Conservation (phyloP, 345 rosid genomes). For the Bretschneidera sinensis region DNA sequence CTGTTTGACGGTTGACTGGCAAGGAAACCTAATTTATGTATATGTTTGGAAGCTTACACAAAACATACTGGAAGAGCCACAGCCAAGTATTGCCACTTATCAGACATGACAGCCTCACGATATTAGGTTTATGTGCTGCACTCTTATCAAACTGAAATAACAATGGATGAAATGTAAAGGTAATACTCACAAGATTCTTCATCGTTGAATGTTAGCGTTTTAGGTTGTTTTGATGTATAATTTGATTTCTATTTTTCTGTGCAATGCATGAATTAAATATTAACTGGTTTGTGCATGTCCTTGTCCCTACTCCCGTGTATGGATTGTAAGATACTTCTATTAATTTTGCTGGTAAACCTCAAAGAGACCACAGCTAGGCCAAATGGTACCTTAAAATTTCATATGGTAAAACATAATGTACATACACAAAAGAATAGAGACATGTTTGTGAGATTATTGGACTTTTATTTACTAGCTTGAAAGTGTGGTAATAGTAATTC, state of each 20-base stretch:
- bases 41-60: not conserved
- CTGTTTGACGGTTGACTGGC: not conserved
- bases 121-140: not conserved
- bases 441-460: no score
- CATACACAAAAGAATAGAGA: no score
- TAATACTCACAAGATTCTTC: not conserved
- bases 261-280: no score
- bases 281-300: no score
- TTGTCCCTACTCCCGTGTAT: no score
- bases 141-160: not conserved
- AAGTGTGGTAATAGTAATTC: no score
- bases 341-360: no score
- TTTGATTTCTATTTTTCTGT: not conserved
- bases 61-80: not conserved
- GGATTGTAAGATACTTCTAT: no score
- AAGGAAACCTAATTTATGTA: not conserved
- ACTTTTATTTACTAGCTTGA: no score
- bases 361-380: no score
- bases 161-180: conserved; percentile 2
- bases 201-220: not conserved
- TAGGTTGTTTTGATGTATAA: not conserved
- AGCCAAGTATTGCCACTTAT: not conserved
- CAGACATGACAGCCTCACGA: conserved; percentile 1
- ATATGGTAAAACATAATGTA: no score
- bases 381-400: no score